phyloP scores from a whole-genome alignment of 108 stramenopile species.

The Schizochytrium sp. region DNA sequence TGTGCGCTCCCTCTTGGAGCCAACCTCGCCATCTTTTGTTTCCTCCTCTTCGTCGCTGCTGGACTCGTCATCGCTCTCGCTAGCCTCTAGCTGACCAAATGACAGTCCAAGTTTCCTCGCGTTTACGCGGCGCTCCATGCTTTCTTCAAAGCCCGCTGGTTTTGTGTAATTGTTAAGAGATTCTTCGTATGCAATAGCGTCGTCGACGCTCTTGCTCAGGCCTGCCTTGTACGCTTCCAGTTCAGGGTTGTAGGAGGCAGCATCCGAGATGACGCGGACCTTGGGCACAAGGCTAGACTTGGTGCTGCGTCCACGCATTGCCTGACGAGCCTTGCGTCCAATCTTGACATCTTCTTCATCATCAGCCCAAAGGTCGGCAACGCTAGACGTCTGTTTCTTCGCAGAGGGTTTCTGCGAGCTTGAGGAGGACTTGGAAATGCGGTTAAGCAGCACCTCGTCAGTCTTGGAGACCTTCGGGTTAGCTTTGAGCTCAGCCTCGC shows the following conservation, averaged over 20 bases:
- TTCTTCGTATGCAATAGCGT: background rate
- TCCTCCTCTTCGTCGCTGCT: slow-evolving; percentile 16
- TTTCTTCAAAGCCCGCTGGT: background rate
- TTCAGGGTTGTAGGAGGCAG: slow-evolving; percentile 57
- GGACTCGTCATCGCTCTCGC: background rate
- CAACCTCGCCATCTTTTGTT: background rate
- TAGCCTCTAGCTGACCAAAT: background rate
- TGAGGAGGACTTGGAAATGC: background rate
- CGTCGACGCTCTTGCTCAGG: background rate
- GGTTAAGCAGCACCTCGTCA: background rate
- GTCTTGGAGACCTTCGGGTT: background rate
- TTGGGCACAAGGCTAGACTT: background rate
- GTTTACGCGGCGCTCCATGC: background rate
- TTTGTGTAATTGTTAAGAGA: background rate
- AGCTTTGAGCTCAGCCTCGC: background rate
- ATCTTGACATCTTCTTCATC: background rate
- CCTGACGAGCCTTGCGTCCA: background rate
- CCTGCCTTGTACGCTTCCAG: background rate
- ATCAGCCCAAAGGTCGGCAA: slow-evolving; percentile 39
- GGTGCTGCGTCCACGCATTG: too few species aligned
- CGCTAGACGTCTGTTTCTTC: background rate
- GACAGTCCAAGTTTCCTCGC: too few species aligned
- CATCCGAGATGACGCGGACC: background rate
- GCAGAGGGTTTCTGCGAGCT: background rate
- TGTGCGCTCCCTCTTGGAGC: background rate